These are phyloP conservation scores for Salvia sclarea DNA, from an alignment of 305 asterid species.

Conservation along the genomic window DNA sequence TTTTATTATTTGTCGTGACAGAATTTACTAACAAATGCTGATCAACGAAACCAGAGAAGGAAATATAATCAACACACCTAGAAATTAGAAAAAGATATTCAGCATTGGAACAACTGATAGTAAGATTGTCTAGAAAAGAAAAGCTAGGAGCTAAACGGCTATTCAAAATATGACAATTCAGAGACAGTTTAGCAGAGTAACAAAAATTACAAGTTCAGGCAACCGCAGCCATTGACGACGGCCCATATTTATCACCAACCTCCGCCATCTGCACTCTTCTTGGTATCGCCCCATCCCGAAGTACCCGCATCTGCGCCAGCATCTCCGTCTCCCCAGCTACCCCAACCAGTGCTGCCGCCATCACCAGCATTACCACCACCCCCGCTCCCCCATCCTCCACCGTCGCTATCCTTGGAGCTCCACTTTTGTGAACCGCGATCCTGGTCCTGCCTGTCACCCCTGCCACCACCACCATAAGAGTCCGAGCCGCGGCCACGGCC, in stretches of 20 bases:
- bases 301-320: constrained; percentile 37
- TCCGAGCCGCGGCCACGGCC: constrained; percentile 51
- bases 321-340: constrained; percentile 47
- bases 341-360: constrained; percentile 44
- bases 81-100: neutral
- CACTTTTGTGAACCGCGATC: constrained; percentile 59
- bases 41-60: no score
- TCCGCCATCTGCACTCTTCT: constrained; percentile 43
- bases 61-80: neutral
- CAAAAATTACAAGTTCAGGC: constrained; percentile 8
- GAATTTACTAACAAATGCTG: no score
- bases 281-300: constrained; percentile 55
- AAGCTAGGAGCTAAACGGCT: constrained; percentile 4
- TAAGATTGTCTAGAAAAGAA: neutral
- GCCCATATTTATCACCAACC: constrained; percentile 29
- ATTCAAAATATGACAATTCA: neutral
- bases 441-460: constrained; percentile 50
- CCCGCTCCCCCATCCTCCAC: constrained; percentile 44
- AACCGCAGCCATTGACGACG: neutral
- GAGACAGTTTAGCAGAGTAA: neutral
- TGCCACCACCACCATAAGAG: constrained; percentile 31
- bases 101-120: neutral
- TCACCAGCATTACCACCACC: constrained; percentile 3
- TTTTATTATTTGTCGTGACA: neutral
- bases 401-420: constrained; percentile 62